These are phyloP conservation scores for Chlorophyllum brunneum DNA, from an alignment of 768 basidiomycete species.

Conservation along the genomic window DNA sequence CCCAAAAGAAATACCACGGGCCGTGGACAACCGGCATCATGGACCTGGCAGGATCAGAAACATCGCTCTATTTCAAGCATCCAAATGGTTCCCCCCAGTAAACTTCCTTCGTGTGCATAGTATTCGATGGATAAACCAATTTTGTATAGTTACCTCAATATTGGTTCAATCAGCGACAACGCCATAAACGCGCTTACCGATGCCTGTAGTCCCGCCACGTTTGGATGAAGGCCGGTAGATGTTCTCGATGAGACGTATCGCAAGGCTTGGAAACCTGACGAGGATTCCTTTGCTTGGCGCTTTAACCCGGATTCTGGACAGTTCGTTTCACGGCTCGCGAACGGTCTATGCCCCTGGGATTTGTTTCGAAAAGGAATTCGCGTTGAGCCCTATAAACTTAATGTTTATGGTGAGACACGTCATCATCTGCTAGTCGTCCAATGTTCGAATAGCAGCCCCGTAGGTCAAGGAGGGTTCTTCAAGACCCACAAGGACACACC, in stretches of 20 bases:
- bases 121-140: too few species aligned
- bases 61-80: not conserved
- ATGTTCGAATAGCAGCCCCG: too few species aligned
- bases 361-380: slow-evolving; percentile 13
- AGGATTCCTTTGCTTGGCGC: slow-evolving; percentile 16
- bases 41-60: not conserved
- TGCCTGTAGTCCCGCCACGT: slow-evolving; percentile 22
- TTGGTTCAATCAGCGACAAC: not conserved
- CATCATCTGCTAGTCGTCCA: not conserved
- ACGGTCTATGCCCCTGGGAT: slow-evolving; percentile 17
- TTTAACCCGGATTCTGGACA: slow-evolving; percentile 17
- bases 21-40: slow-evolving; percentile 5
- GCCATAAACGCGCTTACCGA: slow-evolving; percentile 14
- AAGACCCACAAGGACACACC: slow-evolving; percentile 49
- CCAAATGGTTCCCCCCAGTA: not conserved
- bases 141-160: not conserved
- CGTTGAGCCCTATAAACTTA: slow-evolving; percentile 32
- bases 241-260: slow-evolving; percentile 25
- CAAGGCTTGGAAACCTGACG: slow-evolving; percentile 24
- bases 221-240: slow-evolving; percentile 21
- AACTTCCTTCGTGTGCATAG: not conserved
- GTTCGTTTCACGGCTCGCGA: slow-evolving; percentile 8
- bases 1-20: slow-evolving; percentile 1
- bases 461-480: slow-evolving; percentile 43
- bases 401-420: slow-evolving; percentile 30